Base-by-base conservation (phyloP, 257 asterid genomes). In the Cynanchum wilfordii region DNA sequence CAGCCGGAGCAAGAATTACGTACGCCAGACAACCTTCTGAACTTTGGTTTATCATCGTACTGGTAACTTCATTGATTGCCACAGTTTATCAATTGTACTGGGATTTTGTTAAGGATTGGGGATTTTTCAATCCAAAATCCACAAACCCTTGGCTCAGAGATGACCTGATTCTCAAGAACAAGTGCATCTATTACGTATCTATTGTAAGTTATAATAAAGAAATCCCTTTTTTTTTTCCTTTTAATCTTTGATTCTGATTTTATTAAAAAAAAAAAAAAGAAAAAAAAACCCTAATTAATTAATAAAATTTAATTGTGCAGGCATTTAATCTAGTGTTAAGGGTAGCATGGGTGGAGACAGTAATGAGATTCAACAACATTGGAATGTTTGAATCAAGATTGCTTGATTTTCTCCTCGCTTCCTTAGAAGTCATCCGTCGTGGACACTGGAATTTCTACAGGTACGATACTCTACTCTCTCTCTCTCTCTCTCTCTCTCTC, bases 81-180 rank as follows among this genome's bases (percentile, higher is more conserved):
- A 95, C 98, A 9, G 74, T 86, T 69, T 95, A 95, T 76, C 99
- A 95, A 44, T 45, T 92, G 77, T 95, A 95, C 69, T 95, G 99
- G 99, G 98, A 95, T 79, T 95, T 90, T 42, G 96, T 90, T 13
- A 92, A 88, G 76, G 99, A 95, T 54, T 95, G 99, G 99, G 99
- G 99, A 66, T 79, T 95, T 75, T 57, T 95, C 59, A 74, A 87
- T 68, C 82, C 83, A 0, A 84, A 86, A 27, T 90, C 97, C 16
- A 90, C 76, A 42, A 95, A 95, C 66, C 80, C 78, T 0, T 85
- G 89, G 90, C 96, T 95, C 3, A 85, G 99, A 72, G 99, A 95
- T 74, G 90, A 95, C 6, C 86, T 95, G 56, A 20, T 92, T 30
- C 76, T 95, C 74, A 95, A 90, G 86, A 87, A 86, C 22, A 92